Conservation (phyloP, 78 protist genomes). For the Isochrysis galbana region DNA sequence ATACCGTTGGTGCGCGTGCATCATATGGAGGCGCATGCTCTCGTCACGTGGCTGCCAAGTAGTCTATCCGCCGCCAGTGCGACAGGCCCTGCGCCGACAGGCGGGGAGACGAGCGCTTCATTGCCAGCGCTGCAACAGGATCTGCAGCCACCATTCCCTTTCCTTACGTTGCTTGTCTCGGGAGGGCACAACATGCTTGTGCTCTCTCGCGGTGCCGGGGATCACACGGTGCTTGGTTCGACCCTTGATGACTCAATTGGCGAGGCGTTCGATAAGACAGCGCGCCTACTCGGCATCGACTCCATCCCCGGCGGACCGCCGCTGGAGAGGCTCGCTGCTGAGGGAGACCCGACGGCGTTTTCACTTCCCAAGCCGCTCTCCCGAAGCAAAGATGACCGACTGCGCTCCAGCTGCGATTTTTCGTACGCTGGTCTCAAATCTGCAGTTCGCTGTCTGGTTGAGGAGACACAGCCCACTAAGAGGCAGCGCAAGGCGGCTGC, state of each 20-base stretch:
- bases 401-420: conserved; percentile 34
- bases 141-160: not conserved
- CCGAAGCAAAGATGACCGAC: not conserved
- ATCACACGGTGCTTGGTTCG: conserved; percentile 31
- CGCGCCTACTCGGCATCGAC: conserved; percentile 34
- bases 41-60: conserved; percentile 13
- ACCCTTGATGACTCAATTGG: conserved; percentile 54
- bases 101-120: no score
- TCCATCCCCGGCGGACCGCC: conserved; percentile 31
- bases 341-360: not conserved
- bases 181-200: conserved; percentile 45
- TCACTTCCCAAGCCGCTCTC: not conserved
- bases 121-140: not conserved
- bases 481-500: not conserved
- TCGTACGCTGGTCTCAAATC: conserved; percentile 55
- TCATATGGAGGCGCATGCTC: conserved; percentile 45
- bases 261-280: conserved; percentile 53
- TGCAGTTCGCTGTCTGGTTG: conserved; percentile 6
- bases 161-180: conserved; percentile 14
- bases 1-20: not conserved
- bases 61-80: no score
- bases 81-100: no score
- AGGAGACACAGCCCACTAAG: not conserved
- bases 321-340: conserved; percentile 23
- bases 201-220: conserved; percentile 35